Evolutionary conservation across 2,329 filamentous ascomycete genomes (phyloP).

Genomic region (Paramyrothecium sp.): DNA sequence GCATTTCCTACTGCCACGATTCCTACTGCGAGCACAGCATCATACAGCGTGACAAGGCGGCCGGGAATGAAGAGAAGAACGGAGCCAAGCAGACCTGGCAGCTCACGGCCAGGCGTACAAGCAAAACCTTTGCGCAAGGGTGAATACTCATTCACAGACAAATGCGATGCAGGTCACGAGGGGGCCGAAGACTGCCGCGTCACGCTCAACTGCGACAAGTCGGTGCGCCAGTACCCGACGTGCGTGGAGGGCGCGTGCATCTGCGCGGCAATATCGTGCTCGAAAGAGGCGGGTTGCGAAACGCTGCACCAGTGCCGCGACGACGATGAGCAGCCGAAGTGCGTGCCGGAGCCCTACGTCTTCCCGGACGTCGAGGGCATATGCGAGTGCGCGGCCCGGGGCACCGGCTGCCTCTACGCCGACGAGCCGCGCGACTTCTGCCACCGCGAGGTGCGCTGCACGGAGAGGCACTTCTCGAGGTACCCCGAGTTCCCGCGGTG

Average conservation of each 20-base stretch:
- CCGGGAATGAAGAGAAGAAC: too few relatives aligned
- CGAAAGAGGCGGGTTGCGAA: slow-evolving; percentile 2
- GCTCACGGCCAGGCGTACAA: too few relatives aligned
- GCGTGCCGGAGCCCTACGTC: neutral
- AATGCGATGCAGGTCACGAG: neutral
- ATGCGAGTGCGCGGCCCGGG: slow-evolving; percentile 4
- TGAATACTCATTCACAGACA: slow-evolving; percentile 2
- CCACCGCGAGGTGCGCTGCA: neutral
- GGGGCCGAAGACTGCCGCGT: slow-evolving; percentile 11
- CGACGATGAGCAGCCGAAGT: slow-evolving; percentile 6
- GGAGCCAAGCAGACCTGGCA: neutral
- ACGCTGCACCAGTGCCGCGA: slow-evolving; percentile 4
- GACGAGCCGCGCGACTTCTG: slow-evolving; percentile 6
- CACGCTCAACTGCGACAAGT: slow-evolving; percentile 6
- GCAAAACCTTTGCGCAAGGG: neutral
- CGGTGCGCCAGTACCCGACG: slow-evolving; percentile 3
- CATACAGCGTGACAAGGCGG: too few relatives aligned
- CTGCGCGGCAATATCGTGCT: slow-evolving; percentile 8
- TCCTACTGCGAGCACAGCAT: too few relatives aligned
- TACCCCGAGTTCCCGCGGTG: slow-evolving; percentile 12
- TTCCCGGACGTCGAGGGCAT: neutral
- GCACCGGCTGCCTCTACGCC: slow-evolving; percentile 3
- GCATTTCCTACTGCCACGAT: too few relatives aligned
- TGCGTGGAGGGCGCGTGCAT: slow-evolving; percentile 8
- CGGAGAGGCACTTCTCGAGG: slow-evolving; percentile 5